phyloP scores from a whole-genome alignment of 2,329 filamentous ascomycete species.

The Beauveria sp. region DNA sequence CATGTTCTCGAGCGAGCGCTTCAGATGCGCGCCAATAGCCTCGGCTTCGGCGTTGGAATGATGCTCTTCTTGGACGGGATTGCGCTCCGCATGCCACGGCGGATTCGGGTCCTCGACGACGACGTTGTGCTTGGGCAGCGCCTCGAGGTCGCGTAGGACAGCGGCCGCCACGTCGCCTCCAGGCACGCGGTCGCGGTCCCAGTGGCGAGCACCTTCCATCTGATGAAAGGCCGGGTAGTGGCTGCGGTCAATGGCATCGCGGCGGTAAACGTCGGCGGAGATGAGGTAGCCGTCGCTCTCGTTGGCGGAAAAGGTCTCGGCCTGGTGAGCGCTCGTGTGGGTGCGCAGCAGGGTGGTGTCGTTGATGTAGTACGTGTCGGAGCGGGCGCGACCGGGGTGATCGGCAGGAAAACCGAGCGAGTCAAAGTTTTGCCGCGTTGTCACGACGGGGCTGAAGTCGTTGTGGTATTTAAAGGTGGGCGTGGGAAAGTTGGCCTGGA shows the following conservation, averaged over 20 bases:
- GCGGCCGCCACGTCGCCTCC: constrained; percentile 52
- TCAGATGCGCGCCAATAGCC: constrained; percentile 77
- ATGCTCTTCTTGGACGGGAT: constrained; percentile 68
- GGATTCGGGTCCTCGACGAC: constrained; percentile 79
- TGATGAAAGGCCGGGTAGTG: constrained; percentile 98
- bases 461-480: constrained; percentile 72
- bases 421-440: constrained; percentile 85
- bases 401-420: constrained; percentile 85
- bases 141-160: constrained; percentile 62
- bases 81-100: constrained; percentile 66
- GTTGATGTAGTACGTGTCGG: constrained; percentile 96
- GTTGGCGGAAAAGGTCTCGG: constrained; percentile 68
- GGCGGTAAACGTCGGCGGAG: constrained; percentile 87
- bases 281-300: constrained; percentile 76
- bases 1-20: constrained; percentile 80
- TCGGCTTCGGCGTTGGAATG: constrained; percentile 72
- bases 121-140: constrained; percentile 65
- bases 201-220: constrained; percentile 91
- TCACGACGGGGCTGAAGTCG: constrained; percentile 73
- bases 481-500: constrained; percentile 76
- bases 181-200: constrained; percentile 61
- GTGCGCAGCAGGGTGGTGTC: constrained; percentile 75
- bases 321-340: constrained; percentile 90
- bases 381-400: constrained; percentile 78
- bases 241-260: constrained; percentile 88